Evolutionary conservation across 345 rosid genomes (phyloP).

Genomic region (Linum lewisii): DNA sequence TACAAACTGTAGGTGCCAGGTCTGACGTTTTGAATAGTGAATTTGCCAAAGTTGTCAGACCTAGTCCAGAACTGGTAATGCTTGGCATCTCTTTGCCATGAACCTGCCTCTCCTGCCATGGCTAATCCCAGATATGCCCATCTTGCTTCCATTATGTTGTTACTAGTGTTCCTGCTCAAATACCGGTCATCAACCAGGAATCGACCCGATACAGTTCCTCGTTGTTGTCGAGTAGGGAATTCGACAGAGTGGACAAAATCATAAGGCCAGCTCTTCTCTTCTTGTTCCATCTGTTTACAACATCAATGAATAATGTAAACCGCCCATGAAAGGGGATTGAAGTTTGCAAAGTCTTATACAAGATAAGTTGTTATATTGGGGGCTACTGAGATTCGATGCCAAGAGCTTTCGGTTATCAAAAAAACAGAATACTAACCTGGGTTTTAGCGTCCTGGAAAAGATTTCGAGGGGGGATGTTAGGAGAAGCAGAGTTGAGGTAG

Average conservation of each 20-base stretch:
- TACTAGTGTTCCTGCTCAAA: not conserved
- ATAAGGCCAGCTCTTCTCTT: not conserved
- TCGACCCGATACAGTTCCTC: not conserved
- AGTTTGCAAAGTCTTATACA: too few species aligned
- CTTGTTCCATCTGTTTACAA: not conserved
- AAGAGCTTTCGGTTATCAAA: too few species aligned
- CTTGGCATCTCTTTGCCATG: slow-evolving; percentile 3
- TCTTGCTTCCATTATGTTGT: not conserved
- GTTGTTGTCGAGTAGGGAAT: not conserved
- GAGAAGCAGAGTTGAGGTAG: not conserved
- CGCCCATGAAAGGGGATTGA: too few species aligned
- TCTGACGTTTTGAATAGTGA: not conserved
- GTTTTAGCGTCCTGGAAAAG: not conserved
- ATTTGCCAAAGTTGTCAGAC: not conserved
- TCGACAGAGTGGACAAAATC: not conserved
- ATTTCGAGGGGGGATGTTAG: not conserved
- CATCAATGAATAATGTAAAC: too few species aligned
- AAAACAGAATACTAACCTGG: not conserved
- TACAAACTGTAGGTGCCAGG: not conserved
- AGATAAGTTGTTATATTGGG: too few species aligned
- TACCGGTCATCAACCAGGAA: not conserved
- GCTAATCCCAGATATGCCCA: not conserved
- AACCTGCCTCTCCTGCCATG: not conserved
- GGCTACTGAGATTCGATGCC: too few species aligned
- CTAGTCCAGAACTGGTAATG: slow-evolving; percentile 1